A percentile compares a stretch with the other conserved stretches of the same genome.
Conservation (phyloP, 2,329 filamentous ascomycete species). For the Leptodontidium sp. region DNA sequence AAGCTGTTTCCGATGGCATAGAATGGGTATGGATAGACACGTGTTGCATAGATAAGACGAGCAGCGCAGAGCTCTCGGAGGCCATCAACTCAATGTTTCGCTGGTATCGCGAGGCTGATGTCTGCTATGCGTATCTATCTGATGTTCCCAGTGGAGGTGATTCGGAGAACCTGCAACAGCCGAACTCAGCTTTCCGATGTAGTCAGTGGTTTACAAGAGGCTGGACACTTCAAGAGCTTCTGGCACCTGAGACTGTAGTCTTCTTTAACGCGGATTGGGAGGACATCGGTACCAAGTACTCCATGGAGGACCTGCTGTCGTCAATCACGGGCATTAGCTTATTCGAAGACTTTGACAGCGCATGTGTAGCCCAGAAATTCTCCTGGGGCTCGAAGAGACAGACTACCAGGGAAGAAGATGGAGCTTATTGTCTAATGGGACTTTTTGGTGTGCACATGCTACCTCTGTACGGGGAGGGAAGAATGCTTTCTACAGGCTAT, state of each 20-base stretch:
- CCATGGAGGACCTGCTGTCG: neutral
- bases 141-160: neutral
- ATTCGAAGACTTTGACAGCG: neutral
- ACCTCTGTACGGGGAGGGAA: conserved; percentile 9
- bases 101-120: neutral
- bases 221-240: neutral
- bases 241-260: neutral
- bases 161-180: too few species aligned
- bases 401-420: neutral
- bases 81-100: conserved; percentile 15
- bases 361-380: conserved; percentile 8
- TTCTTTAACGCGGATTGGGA: neutral
- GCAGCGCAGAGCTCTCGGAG: conserved; percentile 15
- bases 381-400: conserved; percentile 2
- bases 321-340: neutral
- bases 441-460: conserved; percentile 13
- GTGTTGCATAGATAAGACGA: conserved; percentile 19
- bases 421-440: conserved; percentile 12
- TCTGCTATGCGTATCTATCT: conserved; percentile 9
- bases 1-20: neutral
- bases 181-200: neutral
- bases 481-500: conserved; percentile 7
- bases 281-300: neutral
- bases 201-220: neutral
- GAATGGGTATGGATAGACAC: conserved; percentile 14